phyloP scores from a whole-genome alignment of 2,329 filamentous ascomycete species.

The Apiospora marii region DNA sequence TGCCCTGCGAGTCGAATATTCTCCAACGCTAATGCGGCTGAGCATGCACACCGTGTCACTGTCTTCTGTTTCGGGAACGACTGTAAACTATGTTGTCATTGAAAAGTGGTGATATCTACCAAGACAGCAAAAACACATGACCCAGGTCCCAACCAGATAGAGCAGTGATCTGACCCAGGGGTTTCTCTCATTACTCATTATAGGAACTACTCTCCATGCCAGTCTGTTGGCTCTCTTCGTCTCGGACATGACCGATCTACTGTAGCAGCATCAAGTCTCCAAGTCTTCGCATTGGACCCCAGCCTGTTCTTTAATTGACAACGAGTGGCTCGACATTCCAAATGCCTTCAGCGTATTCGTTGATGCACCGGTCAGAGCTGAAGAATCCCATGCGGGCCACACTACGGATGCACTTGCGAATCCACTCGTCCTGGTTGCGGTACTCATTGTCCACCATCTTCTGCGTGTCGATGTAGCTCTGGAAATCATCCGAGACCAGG shows the following conservation, averaged over 20 bases:
- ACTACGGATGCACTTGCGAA: conserved; percentile 86
- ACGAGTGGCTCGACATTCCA: conserved; percentile 92
- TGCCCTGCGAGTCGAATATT: too few species aligned
- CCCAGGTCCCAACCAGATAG: not conserved
- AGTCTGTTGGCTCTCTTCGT: not conserved
- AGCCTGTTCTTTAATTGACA: conserved; percentile 41
- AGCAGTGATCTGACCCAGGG: not conserved
- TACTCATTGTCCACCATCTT: conserved; percentile 90
- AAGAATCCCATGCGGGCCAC: conserved; percentile 98
- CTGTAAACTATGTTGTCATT: not conserved
- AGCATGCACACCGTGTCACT: not conserved
- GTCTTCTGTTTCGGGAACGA: not conserved
- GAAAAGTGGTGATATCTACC: not conserved
- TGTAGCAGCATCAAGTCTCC: not conserved
- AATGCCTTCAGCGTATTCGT: conserved; percentile 95
- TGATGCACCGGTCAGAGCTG: conserved; percentile 92
- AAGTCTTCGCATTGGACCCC: not conserved
- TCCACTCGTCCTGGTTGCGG: conserved; percentile 90
- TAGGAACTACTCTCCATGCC: not conserved
- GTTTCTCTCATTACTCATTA: not conserved
- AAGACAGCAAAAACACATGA: not conserved
- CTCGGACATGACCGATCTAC: not conserved
- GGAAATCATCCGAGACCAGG: conserved; percentile 96
- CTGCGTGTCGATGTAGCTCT: conserved; percentile 92
- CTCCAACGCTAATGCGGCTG: too few species aligned